These are phyloP conservation scores for Syzygium aqueum DNA, from an alignment of 345 rosid species.

Conservation along the genomic window DNA sequence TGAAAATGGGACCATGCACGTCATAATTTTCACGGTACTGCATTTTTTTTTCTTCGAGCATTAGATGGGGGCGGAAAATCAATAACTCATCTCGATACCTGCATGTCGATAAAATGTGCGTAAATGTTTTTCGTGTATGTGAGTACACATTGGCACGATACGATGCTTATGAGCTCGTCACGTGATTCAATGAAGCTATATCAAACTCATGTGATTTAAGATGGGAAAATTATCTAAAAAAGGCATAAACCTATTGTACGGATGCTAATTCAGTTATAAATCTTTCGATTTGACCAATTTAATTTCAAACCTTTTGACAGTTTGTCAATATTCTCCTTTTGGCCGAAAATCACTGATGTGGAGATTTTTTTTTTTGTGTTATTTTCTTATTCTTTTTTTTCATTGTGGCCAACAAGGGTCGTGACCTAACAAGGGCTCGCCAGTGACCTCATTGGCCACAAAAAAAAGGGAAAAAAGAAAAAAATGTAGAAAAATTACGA, in stretches of 20 bases:
- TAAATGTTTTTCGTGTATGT: background rate
- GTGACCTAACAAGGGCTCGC: no score
- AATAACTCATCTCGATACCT: background rate
- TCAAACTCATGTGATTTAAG: background rate
- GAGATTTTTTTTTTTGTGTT: background rate
- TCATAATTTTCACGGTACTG: background rate
- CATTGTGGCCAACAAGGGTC: no score
- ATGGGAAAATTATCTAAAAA: no score
- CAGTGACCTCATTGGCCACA: no score
- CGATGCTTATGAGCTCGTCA: background rate
- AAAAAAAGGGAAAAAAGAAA: background rate
- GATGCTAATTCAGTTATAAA: background rate
- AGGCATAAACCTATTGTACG: accelerated
- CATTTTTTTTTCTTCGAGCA: background rate
- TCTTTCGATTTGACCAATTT: accelerated
- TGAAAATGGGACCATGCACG: background rate
- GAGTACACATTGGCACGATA: background rate
- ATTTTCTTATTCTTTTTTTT: background rate
- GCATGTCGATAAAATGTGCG: no score
- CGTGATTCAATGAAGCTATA: background rate
- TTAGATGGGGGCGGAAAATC: no score
- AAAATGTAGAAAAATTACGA: accelerated
- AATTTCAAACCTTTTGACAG: background rate
- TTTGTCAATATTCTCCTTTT: background rate
- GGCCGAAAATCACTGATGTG: accelerated